phyloP scores from a whole-genome alignment of 108 stramenopile species.

The Schizochytrium sp. region DNA sequence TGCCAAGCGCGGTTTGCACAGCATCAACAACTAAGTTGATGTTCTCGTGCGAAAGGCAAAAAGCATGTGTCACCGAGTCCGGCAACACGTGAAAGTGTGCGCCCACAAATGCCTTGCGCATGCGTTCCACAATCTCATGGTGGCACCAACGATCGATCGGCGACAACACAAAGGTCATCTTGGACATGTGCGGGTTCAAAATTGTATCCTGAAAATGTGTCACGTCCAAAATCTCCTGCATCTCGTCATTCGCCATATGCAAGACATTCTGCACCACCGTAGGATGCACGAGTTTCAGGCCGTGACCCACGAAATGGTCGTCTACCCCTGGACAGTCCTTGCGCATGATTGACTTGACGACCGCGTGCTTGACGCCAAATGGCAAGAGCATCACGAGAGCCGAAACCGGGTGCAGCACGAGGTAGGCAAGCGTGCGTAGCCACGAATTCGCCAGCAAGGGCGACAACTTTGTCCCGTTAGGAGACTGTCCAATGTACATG shows the following conservation, averaged over 20 bases:
- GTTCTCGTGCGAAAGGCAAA: constrained; percentile 1
- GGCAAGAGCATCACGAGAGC: neutral
- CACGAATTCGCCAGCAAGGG: neutral
- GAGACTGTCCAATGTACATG: constrained; percentile 4
- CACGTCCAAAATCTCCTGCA: neutral
- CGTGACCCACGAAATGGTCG: neutral
- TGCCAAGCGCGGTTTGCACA: neutral
- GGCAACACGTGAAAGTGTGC: neutral
- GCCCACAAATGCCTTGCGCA: neutral
- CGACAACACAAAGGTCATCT: neutral
- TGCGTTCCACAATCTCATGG: neutral
- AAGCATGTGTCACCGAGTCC: neutral
- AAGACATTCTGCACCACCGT: neutral
- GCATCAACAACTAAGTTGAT: neutral
- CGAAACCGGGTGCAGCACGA: neutral
- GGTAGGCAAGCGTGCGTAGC: neutral
- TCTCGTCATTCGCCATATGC: neutral
- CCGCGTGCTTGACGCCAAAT: neutral
- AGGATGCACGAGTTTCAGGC: neutral
- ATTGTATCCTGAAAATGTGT: neutral
- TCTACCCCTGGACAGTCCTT: neutral
- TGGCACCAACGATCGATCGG: neutral
- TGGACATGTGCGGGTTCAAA: neutral
- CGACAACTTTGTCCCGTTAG: neutral
- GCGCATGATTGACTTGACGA: neutral